A percentile compares a stretch with the other conserved stretches of the same genome.
Evolutionary conservation across 2,329 filamentous ascomycete genomes (phyloP).

Genomic region (Tolypocladium endophyticum): DNA sequence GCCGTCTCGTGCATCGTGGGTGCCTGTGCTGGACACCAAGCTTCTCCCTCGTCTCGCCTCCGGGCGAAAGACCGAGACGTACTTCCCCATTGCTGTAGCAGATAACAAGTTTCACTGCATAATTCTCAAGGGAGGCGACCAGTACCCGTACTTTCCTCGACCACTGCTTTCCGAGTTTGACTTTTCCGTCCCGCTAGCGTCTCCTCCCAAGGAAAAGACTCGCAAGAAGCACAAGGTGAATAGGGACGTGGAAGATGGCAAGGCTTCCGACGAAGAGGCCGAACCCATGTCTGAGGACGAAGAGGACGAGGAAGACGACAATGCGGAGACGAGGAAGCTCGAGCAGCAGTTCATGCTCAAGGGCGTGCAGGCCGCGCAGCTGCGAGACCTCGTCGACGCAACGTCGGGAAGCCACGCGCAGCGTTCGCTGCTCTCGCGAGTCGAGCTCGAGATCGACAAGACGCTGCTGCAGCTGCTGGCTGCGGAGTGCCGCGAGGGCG

Average conservation of each 20-base stretch:
- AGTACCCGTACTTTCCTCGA: conserved; percentile 85
- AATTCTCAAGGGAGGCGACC: conserved; percentile 91
- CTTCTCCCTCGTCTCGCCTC: conserved; percentile 70
- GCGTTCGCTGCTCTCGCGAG: conserved; percentile 53
- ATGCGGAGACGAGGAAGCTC: conserved; percentile 48
- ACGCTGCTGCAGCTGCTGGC: conserved; percentile 80
- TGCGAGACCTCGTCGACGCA: conserved; percentile 62
- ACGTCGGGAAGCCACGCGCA: conserved; percentile 50
- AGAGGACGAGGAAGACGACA: conserved; percentile 19
- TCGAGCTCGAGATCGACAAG: conserved; percentile 84
- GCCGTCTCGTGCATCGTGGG: conserved; percentile 78
- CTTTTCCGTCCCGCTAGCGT: conserved; percentile 72
- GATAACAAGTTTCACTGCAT: conserved; percentile 94
- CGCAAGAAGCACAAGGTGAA: conserved; percentile 17
- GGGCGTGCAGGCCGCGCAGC: conserved; percentile 60
- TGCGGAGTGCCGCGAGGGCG: conserved; percentile 80
- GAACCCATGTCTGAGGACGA: conserved; percentile 23
- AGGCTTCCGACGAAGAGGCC: conserved; percentile 25
- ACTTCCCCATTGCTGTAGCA: conserved; percentile 92
- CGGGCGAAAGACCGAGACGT: conserved; percentile 78
- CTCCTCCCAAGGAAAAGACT: conserved; percentile 28
- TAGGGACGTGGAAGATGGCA: conserved; percentile 23
- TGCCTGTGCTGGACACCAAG: conserved; percentile 83
- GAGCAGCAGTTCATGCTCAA: conserved; percentile 76
- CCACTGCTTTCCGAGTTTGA: conserved; percentile 89